A percentile compares a stretch with the other conserved stretches of the same genome.
phyloP scores from a whole-genome alignment of 2,329 filamentous ascomycete species.

The Fonsecaea nubica region DNA sequence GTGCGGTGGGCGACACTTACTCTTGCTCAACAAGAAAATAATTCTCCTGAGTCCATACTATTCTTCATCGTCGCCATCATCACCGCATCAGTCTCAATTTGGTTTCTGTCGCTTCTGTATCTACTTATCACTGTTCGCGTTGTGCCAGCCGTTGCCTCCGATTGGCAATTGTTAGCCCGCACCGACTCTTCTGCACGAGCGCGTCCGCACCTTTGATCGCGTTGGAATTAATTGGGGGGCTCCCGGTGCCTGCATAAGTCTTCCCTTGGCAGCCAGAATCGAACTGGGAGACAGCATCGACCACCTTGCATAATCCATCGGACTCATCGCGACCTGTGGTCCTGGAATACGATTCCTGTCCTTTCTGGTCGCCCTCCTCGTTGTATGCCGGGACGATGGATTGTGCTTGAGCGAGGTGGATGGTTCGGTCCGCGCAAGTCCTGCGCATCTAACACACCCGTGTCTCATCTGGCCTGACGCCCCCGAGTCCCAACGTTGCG shows the following conservation, averaged over 20 bases:
- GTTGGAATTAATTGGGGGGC: slow-evolving; percentile 11
- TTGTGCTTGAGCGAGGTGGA: slow-evolving; percentile 28
- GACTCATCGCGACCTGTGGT: slow-evolving; percentile 1
- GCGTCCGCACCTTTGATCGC: slow-evolving; percentile 10
- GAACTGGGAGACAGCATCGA: slow-evolving; percentile 25
- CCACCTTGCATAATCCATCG: slow-evolving; percentile 27
- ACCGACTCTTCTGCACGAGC: slow-evolving; percentile 19
- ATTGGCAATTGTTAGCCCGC: slow-evolving; percentile 13
- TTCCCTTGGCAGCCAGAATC: slow-evolving; percentile 23
- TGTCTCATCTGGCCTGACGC: slow-evolving; percentile 20
- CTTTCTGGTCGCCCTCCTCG: slow-evolving; percentile 8
- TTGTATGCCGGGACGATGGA: slow-evolving; percentile 22
- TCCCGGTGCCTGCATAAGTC: slow-evolving; percentile 29
- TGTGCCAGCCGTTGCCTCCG: not conserved
- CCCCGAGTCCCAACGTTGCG: slow-evolving; percentile 5
- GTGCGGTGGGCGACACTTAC: not conserved
- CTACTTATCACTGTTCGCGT: not conserved
- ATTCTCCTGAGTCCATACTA: slow-evolving; percentile 19
- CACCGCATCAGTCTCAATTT: not conserved
- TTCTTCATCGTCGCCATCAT: slow-evolving; percentile 11
- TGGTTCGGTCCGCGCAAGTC: slow-evolving; percentile 24
- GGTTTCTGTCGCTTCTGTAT: slow-evolving; percentile 3
- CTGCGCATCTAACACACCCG: slow-evolving; percentile 21
- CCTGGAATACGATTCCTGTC: not conserved
- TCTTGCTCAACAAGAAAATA: slow-evolving; percentile 15